Evolutionary conservation across 140 eudicot species (phyloP).

Genomic region (Erigeron philadelphicus): DNA sequence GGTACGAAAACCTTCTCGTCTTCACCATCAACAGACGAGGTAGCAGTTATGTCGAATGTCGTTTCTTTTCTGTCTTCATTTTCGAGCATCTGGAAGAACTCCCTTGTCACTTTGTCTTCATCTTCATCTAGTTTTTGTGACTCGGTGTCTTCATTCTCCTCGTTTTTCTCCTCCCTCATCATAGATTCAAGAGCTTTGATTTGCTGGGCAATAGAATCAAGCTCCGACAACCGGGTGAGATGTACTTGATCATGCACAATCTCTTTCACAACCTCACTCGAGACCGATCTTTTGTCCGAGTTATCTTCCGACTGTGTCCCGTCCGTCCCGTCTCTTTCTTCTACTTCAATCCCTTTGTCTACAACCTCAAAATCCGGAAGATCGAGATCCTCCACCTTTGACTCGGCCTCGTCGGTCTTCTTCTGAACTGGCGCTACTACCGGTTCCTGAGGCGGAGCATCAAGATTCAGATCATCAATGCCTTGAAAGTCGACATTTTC

Average conservation of each 20-base stretch:
- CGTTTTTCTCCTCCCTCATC: conserved; percentile 54
- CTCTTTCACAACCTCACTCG: conserved; percentile 89
- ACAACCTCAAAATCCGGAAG: conserved; percentile 85
- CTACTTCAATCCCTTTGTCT: conserved; percentile 82
- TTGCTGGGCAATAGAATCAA: conserved; percentile 78
- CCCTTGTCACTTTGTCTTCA: conserved; percentile 79
- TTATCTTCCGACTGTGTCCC: conserved; percentile 48
- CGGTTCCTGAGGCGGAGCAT: conserved; percentile 80
- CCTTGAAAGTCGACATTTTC: conserved; percentile 39
- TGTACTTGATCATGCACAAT: conserved; percentile 72
- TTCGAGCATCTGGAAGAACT: conserved; percentile 77
- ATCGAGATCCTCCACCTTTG: conserved; percentile 52
- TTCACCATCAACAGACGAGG: conserved; percentile 24
- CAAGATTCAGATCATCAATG: conserved; percentile 82
- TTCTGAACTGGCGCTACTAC: conserved; percentile 34
- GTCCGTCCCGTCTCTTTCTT: conserved; percentile 40
- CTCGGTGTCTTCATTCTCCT: conserved; percentile 38
- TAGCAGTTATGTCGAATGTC: conserved; percentile 13
- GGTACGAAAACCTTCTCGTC: conserved; percentile 55
- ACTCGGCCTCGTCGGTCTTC: conserved; percentile 30
- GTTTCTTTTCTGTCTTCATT: conserved; percentile 38
- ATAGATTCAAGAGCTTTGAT: conserved; percentile 89
- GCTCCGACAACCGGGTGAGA: conserved; percentile 54
- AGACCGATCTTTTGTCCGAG: conserved; percentile 51
- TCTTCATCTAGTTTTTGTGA: conserved; percentile 78